These are phyloP conservation scores for Prunus mira DNA, from an alignment of 306 rosid species.

Conservation along the genomic window DNA sequence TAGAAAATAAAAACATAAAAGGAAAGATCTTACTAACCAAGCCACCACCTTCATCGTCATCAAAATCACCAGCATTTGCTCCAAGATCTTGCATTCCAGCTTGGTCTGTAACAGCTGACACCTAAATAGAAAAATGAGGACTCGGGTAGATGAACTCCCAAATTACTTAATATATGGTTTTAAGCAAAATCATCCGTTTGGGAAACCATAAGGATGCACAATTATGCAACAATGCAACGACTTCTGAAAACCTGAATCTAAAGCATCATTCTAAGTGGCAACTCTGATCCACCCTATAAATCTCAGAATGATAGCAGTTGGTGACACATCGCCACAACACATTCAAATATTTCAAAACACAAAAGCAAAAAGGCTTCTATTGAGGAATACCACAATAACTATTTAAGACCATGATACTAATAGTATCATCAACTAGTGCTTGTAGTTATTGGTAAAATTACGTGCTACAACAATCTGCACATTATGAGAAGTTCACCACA, in stretches of 20 bases:
- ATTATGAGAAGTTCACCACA: neutral
- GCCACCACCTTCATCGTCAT: slow-evolving; percentile 90
- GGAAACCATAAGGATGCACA: neutral
- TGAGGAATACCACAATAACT: neutral
- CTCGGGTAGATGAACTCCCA: neutral
- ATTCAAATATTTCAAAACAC: neutral
- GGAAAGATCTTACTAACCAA: slow-evolving; percentile 52
- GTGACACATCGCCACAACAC: neutral
- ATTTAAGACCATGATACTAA: neutral
- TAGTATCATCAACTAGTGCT: neutral
- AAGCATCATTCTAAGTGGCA: neutral
- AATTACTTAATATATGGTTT: neutral
- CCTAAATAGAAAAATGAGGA: slow-evolving; percentile 41
- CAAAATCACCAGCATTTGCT: slow-evolving; percentile 82
- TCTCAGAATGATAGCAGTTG: neutral
- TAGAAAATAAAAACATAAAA: neutral
- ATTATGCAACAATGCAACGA: neutral
- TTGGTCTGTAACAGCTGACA: slow-evolving; percentile 87
- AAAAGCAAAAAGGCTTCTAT: neutral
- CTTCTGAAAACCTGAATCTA: neutral
- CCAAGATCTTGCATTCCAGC: slow-evolving; percentile 73
- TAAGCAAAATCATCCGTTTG: neutral
- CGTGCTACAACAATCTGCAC: neutral
- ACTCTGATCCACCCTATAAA: neutral
- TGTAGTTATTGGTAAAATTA: neutral